Conservation (phyloP, 2,329 filamentous ascomycete genomes). For the Fusarium chaquense region DNA sequence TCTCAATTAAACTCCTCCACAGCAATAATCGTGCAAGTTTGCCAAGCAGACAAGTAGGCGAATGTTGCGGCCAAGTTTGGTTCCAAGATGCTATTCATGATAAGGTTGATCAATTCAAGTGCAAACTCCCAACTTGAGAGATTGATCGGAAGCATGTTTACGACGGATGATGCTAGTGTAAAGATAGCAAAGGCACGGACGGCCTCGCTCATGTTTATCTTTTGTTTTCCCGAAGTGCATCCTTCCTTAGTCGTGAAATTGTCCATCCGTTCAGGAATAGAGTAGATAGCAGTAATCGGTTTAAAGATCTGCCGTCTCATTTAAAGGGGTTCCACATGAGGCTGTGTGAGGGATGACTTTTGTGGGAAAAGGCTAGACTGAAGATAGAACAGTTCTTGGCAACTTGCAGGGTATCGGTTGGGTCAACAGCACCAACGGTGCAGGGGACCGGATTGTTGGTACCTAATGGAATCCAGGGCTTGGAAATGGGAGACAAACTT, state of each 20-base stretch:
- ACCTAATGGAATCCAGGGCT: background rate
- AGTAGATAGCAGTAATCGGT: background rate
- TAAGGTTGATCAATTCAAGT: background rate
- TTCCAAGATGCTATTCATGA: background rate
- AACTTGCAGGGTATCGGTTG: background rate
- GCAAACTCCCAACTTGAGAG: background rate
- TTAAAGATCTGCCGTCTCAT: background rate
- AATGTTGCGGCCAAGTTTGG: background rate
- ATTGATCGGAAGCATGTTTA: background rate
- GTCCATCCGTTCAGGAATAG: background rate
- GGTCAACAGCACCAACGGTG: too few species aligned
- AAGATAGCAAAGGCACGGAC: background rate
- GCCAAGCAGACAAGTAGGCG: background rate
- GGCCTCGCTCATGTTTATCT: background rate
- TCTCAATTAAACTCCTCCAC: background rate
- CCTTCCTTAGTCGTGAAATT: background rate
- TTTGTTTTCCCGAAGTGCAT: background rate
- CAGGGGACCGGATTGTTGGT: background rate
- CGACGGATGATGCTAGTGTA: background rate
- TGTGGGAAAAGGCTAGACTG: background rate
- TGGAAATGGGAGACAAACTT: background rate
- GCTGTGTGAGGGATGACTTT: background rate
- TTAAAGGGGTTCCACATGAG: background rate
- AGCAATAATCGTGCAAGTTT: background rate
- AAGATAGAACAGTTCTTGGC: slow-evolving; percentile 1